A percentile compares a stretch with the other conserved stretches of the same genome.
These are phyloP conservation scores for Elsinoe australis DNA, from an alignment of 2,329 filamentous ascomycete genomes.

Conservation along the genomic window DNA sequence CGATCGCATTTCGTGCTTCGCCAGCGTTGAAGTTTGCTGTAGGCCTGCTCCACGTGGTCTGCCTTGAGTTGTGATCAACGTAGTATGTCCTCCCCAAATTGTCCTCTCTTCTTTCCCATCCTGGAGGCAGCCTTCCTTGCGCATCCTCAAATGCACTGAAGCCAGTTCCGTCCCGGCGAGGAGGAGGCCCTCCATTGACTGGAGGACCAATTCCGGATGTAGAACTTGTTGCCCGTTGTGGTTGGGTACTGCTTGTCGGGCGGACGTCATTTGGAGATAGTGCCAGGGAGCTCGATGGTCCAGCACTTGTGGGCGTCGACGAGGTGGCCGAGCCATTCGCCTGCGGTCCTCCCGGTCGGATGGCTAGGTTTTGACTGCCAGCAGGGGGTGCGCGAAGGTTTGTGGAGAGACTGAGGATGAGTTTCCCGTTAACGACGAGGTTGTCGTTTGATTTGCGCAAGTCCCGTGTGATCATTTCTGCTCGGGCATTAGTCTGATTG, in stretches of 20 bases:
- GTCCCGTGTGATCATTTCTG: conserved; percentile 94
- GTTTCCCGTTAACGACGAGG: conserved; percentile 91
- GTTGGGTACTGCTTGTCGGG: conserved; percentile 25
- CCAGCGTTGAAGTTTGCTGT: conserved; percentile 68
- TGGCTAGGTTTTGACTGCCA: conserved; percentile 27
- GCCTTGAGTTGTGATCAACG: conserved; percentile 93
- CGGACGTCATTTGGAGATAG: conserved; percentile 21
- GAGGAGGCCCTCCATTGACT: conserved; percentile 31
- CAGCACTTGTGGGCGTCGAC: conserved; percentile 36
- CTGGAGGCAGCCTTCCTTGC: conserved; percentile 84
- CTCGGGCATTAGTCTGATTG: conserved; percentile 24
- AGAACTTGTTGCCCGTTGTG: conserved; percentile 24
- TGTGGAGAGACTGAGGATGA: conserved; percentile 93
- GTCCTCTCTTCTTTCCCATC: conserved; percentile 94
- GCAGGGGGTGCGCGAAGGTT: conserved; percentile 54
- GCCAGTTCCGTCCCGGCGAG: conserved; percentile 30
- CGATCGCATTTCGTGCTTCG: conserved; percentile 69
- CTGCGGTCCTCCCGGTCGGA: conserved; percentile 30
- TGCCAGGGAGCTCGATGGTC: conserved; percentile 29
- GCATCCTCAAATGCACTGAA: conserved; percentile 93
- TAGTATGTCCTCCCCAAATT: conserved; percentile 94
- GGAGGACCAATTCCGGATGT: conserved; percentile 24
- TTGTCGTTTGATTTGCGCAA: conserved; percentile 98
- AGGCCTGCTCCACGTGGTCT: conserved; percentile 92
- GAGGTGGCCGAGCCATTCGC: conserved; percentile 33